A percentile compares a stretch with the other conserved stretches of the same genome.
phyloP scores from a whole-genome alignment of 169 alveolate species.

The Plasmodium fragile region DNA sequence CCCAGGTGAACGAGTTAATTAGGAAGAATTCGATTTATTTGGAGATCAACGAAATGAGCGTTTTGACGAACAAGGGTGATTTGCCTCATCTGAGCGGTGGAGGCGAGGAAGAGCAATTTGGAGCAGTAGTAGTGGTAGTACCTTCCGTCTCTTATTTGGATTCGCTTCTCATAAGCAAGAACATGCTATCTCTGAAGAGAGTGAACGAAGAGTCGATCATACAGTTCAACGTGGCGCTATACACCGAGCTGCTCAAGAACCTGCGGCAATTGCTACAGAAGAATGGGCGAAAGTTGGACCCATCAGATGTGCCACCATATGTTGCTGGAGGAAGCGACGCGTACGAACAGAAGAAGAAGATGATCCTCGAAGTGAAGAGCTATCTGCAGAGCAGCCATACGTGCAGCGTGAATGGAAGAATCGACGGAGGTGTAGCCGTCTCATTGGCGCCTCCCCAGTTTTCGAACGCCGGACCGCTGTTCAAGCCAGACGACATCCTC shows the following conservation, averaged over 20 bases:
- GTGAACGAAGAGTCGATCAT: neutral
- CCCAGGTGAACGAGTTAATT: neutral
- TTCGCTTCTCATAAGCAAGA: neutral
- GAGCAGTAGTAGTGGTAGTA: neutral
- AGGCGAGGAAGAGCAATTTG: no score
- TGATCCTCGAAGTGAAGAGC: neutral
- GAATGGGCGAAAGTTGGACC: neutral
- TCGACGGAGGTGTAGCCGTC: neutral
- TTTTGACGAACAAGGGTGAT: neutral
- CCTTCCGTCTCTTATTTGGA: neutral
- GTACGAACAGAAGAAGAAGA: neutral
- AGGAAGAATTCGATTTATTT: neutral
- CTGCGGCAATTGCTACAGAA: neutral
- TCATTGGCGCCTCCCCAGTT: neutral
- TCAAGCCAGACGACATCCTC: neutral
- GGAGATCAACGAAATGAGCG: neutral
- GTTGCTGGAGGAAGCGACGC: neutral
- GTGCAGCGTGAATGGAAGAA: neutral
- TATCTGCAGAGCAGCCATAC: neutral
- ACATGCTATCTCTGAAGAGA: neutral
- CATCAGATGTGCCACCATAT: no score
- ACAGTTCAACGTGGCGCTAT: neutral
- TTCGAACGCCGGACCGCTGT: slow-evolving; percentile 19
- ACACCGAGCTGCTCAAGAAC: neutral
- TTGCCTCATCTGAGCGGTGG: neutral